Percentiles rank a stretch among this genome's conserved stretches.
Evolutionary conservation across 1,284 basidiomycete genomes (phyloP).

Genomic region (Ustanciosporium gigantosporum): DNA sequence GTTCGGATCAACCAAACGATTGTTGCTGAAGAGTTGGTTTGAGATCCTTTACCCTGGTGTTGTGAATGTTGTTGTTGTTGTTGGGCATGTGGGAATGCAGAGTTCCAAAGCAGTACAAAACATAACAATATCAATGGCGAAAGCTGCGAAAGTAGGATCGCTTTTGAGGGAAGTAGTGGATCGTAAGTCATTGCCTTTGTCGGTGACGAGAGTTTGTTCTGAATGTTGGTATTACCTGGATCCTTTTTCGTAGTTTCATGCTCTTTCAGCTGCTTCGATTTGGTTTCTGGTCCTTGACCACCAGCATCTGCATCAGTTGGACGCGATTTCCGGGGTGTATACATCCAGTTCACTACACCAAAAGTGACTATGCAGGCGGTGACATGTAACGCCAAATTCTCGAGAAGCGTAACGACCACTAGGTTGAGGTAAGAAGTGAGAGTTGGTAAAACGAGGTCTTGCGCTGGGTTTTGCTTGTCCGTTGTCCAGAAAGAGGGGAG

Average conservation of each 20-base stretch:
- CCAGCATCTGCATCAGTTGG: too few relatives aligned
- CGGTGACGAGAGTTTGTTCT: too few relatives aligned
- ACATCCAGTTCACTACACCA: too few relatives aligned
- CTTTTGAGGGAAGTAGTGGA: constrained; percentile 70
- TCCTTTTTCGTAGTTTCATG: too few relatives aligned
- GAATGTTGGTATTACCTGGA: too few relatives aligned
- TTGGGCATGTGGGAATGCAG: constrained; percentile 20
- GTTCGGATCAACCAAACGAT: constrained; percentile 60
- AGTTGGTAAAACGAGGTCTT: constrained; percentile 10
- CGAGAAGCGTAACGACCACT: constrained; percentile 11
- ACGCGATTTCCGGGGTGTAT: background rate
- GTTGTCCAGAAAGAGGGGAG: background rate
- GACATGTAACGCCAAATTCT: constrained; percentile 8
- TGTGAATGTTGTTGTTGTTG: too few relatives aligned
- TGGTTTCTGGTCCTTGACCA: background rate
- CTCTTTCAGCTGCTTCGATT: background rate
- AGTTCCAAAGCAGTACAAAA: constrained; percentile 79
- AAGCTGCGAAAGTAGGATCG: constrained; percentile 81
- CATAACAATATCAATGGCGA: constrained; percentile 83
- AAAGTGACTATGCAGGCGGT: background rate
- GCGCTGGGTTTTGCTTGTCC: too few relatives aligned
- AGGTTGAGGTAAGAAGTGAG: constrained; percentile 20
- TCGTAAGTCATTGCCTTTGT: background rate
- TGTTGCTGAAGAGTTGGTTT: background rate
- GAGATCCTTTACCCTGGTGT: too few relatives aligned